Conservation (phyloP, 1,284 basidiomycete genomes). For the Tilletia caries region DNA sequence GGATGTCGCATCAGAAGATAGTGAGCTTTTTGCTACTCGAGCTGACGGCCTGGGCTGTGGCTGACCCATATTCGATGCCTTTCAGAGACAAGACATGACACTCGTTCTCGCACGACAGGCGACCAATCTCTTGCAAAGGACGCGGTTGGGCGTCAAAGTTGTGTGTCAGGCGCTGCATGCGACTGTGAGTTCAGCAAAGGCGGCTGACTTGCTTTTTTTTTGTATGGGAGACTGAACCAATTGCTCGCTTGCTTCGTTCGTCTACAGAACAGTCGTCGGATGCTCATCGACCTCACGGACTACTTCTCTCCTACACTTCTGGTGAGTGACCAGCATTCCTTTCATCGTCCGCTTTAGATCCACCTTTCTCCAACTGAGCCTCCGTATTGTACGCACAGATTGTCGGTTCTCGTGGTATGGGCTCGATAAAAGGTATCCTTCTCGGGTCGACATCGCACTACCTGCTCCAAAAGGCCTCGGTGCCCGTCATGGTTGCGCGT, state of each 20-base stretch:
- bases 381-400: too few species aligned
- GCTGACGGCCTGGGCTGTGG: background rate
- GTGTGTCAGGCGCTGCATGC: constrained; percentile 87
- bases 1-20: constrained; percentile 82
- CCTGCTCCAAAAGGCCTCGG: constrained; percentile 85
- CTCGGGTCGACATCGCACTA: constrained; percentile 97
- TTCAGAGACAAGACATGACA: constrained; percentile 77
- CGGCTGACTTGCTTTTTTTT: background rate
- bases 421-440: constrained; percentile 86
- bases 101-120: constrained; percentile 80
- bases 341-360: too few species aligned
- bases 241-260: too few species aligned
- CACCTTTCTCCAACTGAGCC: too few species aligned
- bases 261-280: constrained; percentile 75
- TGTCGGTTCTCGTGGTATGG: constrained; percentile 85
- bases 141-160: constrained; percentile 77
- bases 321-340: background rate
- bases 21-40: constrained; percentile 56
- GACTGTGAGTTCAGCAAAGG: constrained; percentile 49
- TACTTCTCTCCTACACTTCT: constrained; percentile 85
- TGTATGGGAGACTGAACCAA: background rate
- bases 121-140: constrained; percentile 82
- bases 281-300: constrained; percentile 85
- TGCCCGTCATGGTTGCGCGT: constrained; percentile 73
- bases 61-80: constrained; percentile 5